A percentile compares a stretch with the other conserved stretches of the same genome.
These are phyloP conservation scores for Fusarium cicatricum DNA, from an alignment of 2,329 filamentous ascomycete species.

Conservation along the genomic window DNA sequence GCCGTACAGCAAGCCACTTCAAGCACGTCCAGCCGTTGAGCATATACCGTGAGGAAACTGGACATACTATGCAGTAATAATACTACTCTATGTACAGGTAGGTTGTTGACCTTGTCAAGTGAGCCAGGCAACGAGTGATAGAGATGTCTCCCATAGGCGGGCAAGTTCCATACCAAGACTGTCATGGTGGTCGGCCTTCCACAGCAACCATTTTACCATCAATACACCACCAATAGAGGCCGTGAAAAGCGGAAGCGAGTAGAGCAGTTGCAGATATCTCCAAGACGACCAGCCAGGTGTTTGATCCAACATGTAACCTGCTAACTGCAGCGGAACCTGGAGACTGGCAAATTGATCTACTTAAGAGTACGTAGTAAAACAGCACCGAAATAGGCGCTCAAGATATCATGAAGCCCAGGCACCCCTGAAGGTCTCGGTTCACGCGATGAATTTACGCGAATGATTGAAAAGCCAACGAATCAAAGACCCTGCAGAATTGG, in stretches of 20 bases:
- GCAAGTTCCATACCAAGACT: constrained; percentile 2
- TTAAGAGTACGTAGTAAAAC: neutral
- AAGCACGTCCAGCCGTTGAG: neutral
- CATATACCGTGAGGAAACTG: neutral
- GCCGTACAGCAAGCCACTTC: constrained; percentile 20
- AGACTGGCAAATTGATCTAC: neutral
- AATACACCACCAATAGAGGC: neutral
- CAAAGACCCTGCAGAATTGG: neutral
- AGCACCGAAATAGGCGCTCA: constrained; percentile 8
- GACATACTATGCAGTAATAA: too few species aligned
- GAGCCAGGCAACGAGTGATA: constrained; percentile 7
- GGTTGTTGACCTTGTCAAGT: constrained; percentile 6
- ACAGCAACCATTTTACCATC: constrained; percentile 8
- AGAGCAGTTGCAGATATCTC: neutral
- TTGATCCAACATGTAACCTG: too few species aligned
- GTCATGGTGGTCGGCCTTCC: constrained; percentile 11
- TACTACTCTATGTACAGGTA: neutral
- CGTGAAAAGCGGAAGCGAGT: neutral
- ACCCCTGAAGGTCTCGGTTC: constrained; percentile 24
- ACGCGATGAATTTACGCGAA: constrained; percentile 1
- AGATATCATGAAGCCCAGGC: neutral
- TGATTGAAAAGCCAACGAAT: constrained; percentile 26
- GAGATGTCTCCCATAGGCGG: constrained; percentile 6
- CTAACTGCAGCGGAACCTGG: constrained; percentile 8
- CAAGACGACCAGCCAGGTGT: neutral